phyloP scores from a whole-genome alignment of 106 monocot species.

The Dactylorhiza incarnata region DNA sequence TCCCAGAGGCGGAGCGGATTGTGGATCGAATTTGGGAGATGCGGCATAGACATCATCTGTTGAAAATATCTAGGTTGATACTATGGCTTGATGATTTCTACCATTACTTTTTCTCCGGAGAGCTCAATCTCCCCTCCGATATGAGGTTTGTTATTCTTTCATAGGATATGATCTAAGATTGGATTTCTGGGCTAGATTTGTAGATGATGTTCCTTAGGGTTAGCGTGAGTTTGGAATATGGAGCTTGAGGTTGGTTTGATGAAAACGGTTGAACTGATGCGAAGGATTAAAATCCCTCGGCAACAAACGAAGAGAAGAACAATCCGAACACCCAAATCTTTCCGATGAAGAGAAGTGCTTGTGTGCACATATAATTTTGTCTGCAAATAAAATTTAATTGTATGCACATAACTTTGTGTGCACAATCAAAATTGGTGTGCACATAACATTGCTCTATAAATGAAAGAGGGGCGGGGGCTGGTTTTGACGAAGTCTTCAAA shows the following conservation, averaged over 20 bases:
- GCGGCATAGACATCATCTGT: slow-evolving; percentile 10
- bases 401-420: too few relatives aligned
- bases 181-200: not conserved
- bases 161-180: not conserved
- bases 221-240: not conserved
- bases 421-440: too few relatives aligned
- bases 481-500: too few relatives aligned
- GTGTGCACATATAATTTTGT: too few relatives aligned
- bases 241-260: not conserved
- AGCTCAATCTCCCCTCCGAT: slow-evolving; percentile 42
- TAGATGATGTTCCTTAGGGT: not conserved
- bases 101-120: slow-evolving; percentile 40
- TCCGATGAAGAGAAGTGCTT: too few relatives aligned
- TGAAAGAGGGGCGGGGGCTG: too few relatives aligned
- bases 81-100: slow-evolving; percentile 46
- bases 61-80: slow-evolving; percentile 6
- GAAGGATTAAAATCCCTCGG: not conserved
- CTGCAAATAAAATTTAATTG: too few relatives aligned
- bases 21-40: slow-evolving; percentile 28
- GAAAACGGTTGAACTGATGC: not conserved
- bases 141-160: slow-evolving; percentile 20
- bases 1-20: slow-evolving; percentile 20
- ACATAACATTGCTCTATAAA: too few relatives aligned
- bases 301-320: too few relatives aligned
- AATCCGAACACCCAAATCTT: too few relatives aligned